Conservation (phyloP, 106 monocot genomes). For the Acorus calamus region DNA sequence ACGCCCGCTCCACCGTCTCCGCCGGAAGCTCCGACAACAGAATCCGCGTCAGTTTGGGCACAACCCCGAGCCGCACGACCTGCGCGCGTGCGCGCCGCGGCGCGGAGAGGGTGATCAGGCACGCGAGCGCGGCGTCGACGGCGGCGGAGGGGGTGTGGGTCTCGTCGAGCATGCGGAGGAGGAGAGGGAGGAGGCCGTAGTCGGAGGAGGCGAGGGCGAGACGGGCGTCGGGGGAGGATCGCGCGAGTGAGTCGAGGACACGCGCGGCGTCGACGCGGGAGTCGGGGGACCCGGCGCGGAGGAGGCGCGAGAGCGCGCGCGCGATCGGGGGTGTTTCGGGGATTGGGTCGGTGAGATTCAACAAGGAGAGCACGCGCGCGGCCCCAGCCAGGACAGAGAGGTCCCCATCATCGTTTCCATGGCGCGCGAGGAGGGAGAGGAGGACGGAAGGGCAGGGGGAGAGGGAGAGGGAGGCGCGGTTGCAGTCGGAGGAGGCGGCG, state of each 20-base stretch:
- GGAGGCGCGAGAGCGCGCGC: constrained; percentile 51
- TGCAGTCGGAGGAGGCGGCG: no score
- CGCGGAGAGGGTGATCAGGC: constrained; percentile 18
- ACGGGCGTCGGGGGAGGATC: constrained; percentile 1
- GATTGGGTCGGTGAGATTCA: constrained; percentile 50
- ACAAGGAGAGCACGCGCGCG: constrained; percentile 45
- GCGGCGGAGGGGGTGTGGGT: constrained; percentile 18
- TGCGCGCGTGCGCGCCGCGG: constrained; percentile 4
- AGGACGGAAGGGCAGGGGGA: no score
- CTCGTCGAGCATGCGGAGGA: constrained; percentile 29
- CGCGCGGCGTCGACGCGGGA: not conserved
- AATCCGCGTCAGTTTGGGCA: constrained; percentile 16
- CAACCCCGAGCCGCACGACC: constrained; percentile 32
- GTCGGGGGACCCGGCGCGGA: constrained; percentile 2
- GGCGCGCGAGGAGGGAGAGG: no score
- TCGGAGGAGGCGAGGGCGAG: constrained; percentile 17
- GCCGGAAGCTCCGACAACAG: constrained; percentile 7
- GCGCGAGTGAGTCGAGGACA: not conserved
- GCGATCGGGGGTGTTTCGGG: constrained; percentile 81
- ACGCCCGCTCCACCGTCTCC: constrained; percentile 30
- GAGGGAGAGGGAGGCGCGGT: no score
- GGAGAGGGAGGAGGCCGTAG: constrained; percentile 12
- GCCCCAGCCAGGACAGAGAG: no score
- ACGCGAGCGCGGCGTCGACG: constrained; percentile 20
- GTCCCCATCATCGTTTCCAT: not conserved